A percentile compares a stretch with the other conserved stretches of the same genome.
Evolutionary conservation across 208 protist genomes (phyloP).

Genomic region (Crithidia brevicula): DNA sequence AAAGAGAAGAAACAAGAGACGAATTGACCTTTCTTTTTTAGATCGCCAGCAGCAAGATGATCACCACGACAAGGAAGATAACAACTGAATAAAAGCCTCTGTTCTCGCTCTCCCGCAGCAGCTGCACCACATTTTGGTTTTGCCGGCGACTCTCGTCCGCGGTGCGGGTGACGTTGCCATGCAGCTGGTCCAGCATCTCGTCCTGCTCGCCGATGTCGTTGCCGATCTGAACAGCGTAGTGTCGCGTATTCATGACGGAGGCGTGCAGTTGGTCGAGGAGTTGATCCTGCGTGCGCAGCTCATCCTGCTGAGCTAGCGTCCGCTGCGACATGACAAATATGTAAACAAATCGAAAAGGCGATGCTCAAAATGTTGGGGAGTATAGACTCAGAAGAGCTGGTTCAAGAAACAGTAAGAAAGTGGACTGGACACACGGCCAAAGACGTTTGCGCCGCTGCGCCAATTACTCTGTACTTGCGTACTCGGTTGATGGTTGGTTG

Average conservation of each 20-base stretch:
- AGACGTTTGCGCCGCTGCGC: no score
- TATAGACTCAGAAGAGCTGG: background rate
- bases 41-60: constrained; percentile 72
- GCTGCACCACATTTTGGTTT: constrained; percentile 71
- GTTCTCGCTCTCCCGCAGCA: constrained; percentile 76
- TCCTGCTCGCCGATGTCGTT: constrained; percentile 75
- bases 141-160: constrained; percentile 78
- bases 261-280: constrained; percentile 86
- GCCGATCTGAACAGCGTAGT: constrained; percentile 81
- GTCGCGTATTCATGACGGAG: constrained; percentile 82
- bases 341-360: background rate
- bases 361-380: no score
- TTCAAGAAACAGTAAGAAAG: background rate
- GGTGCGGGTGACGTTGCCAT: constrained; percentile 55
- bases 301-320: constrained; percentile 22
- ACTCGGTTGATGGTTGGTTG: no score
- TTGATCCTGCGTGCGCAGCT: constrained; percentile 64
- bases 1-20: background rate
- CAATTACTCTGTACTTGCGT: no score
- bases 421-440: no score
- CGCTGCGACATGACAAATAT: constrained; percentile 17
- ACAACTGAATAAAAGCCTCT: constrained; percentile 73
- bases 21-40: constrained; percentile 15
- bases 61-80: constrained; percentile 66
- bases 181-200: constrained; percentile 75